Percentiles rank a stretch among this genome's conserved stretches.
These are phyloP conservation scores for Leptographium lundbergii DNA, from an alignment of 2,329 filamentous ascomycete genomes.

Conservation along the genomic window DNA sequence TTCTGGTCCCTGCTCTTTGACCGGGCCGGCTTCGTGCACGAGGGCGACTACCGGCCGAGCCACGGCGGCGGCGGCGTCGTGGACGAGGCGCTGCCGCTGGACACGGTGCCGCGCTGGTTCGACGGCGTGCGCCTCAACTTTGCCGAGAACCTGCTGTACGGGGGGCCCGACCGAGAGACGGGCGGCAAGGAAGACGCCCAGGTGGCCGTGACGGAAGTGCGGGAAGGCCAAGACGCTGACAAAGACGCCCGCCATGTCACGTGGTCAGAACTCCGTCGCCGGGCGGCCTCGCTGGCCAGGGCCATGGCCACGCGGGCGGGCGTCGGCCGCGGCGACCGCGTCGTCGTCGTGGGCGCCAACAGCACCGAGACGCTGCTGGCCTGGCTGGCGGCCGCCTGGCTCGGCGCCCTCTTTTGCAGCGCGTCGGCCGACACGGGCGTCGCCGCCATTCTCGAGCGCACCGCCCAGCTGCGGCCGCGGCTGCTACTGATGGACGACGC, in stretches of 20 bases:
- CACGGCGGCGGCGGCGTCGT: conserved; percentile 34
- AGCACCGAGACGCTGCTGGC: conserved; percentile 61
- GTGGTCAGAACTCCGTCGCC: conserved; percentile 52
- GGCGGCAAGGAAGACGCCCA: conserved; percentile 56
- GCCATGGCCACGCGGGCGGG: conserved; percentile 52
- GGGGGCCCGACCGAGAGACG: conserved; percentile 32
- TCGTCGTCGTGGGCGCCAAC: conserved; percentile 65
- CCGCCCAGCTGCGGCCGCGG: conserved; percentile 62
- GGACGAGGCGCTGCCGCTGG: conserved; percentile 57
- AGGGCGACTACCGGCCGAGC: conserved; percentile 34
- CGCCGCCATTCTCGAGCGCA: conserved; percentile 61
- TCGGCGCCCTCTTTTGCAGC: conserved; percentile 66
- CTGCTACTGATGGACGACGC: conserved; percentile 77
- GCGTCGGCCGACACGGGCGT: conserved; percentile 76
- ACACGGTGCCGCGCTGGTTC: conserved; percentile 66
- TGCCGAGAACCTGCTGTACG: conserved; percentile 68
- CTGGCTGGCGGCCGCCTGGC: conserved; percentile 54
- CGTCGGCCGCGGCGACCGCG: conserved; percentile 56
- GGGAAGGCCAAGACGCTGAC: conserved; percentile 45
- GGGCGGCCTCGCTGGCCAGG: conserved; percentile 46
- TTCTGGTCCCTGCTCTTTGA: conserved; percentile 58
- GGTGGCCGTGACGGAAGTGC: conserved; percentile 59
- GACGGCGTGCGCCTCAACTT: conserved; percentile 61
- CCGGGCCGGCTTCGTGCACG: conserved; percentile 46
- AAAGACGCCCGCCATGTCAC: conserved; percentile 35